These are phyloP conservation scores for Suillus paluster DNA, from an alignment of 768 basidiomycete species.

Conservation along the genomic window DNA sequence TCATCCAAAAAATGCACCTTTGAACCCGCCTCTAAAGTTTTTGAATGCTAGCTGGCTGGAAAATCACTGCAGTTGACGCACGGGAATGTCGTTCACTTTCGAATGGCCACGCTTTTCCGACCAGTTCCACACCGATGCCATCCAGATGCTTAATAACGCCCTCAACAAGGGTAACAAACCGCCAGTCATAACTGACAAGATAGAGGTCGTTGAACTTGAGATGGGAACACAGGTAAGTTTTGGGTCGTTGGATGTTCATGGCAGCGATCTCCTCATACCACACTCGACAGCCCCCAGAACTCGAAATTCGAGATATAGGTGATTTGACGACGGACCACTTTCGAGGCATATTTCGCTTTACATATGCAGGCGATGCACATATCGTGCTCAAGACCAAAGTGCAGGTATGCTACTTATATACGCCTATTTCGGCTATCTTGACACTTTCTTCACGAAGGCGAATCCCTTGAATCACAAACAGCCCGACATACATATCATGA, in stretches of 20 bases:
- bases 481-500: slow-evolving; percentile 86
- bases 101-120: slow-evolving; percentile 97
- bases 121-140: slow-evolving; percentile 95
- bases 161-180: slow-evolving; percentile 98
- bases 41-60: background rate
- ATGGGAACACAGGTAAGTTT: slow-evolving; percentile 93
- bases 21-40: background rate
- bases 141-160: slow-evolving; percentile 94
- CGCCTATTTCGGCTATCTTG: slow-evolving; percentile 5
- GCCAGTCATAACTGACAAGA: slow-evolving; percentile 95
- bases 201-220: slow-evolving; percentile 97
- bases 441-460: slow-evolving; percentile 55
- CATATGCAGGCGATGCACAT: slow-evolving; percentile 93
- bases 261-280: slow-evolving; percentile 7
- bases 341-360: slow-evolving; percentile 93
- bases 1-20: slow-evolving; percentile 12
- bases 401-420: slow-evolving; percentile 57
- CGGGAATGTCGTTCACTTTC: slow-evolving; percentile 84
- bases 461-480: slow-evolving; percentile 95
- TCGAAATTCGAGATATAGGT: slow-evolving; percentile 97
- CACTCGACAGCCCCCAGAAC: slow-evolving; percentile 84
- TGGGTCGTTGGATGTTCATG: background rate
- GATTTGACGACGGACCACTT: slow-evolving; percentile 96
- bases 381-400: slow-evolving; percentile 88
- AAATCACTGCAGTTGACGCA: background rate